Conservation (phyloP, 331 rosid species). For the Telfairia occidentalis region DNA sequence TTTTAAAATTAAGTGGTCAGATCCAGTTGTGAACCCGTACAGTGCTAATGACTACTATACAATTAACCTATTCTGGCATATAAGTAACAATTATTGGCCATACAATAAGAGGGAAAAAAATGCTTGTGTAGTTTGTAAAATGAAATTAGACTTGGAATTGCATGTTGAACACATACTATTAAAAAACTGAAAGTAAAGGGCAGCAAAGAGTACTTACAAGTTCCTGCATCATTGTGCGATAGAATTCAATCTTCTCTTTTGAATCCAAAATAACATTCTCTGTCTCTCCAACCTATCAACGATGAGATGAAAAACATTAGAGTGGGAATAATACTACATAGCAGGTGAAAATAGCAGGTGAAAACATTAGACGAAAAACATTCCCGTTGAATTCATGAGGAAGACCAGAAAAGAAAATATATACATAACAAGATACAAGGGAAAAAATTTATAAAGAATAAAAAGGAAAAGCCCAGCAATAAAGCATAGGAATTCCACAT, state of each 20-base stretch:
- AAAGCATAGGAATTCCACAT: neutral
- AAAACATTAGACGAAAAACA: too few relatives aligned
- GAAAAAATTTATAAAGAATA: neutral
- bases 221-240: constrained; percentile 91
- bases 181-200: constrained; percentile 17
- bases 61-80: neutral
- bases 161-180: neutral
- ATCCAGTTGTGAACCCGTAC: neutral
- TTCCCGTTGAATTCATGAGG: neutral
- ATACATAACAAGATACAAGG: neutral
- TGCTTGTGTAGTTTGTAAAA: neutral
- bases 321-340: neutral
- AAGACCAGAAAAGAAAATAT: neutral
- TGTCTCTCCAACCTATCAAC: constrained; percentile 47
- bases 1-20: neutral
- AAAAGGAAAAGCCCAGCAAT: neutral
- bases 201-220: constrained; percentile 51
- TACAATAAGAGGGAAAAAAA: neutral
- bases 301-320: constrained; percentile 3
- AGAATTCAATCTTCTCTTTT: constrained; percentile 69
- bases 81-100: constrained; percentile 8
- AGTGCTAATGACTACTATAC: neutral
- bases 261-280: constrained; percentile 61
- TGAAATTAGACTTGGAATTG: constrained; percentile 3
- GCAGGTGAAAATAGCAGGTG: constrained; percentile 1